Percentiles rank a stretch among this genome's conserved stretches.
These are phyloP conservation scores for Eucalyptus dawsonii DNA, from an alignment of 345 rosid species.

Conservation along the genomic window DNA sequence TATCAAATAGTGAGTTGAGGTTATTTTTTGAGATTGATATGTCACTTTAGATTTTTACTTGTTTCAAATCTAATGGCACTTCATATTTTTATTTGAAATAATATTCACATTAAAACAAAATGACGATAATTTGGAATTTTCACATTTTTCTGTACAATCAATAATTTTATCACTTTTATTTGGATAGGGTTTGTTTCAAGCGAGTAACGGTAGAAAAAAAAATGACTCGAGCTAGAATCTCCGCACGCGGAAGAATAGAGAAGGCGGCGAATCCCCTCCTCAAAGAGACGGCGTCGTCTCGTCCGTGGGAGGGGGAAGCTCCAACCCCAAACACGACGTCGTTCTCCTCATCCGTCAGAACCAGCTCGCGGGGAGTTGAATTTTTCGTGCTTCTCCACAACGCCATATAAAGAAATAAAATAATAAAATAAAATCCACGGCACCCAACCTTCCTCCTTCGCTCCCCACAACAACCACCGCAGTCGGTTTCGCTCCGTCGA, in stretches of 20 bases:
- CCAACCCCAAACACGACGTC: background rate
- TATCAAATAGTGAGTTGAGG: too few species aligned
- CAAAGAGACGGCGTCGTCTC: background rate
- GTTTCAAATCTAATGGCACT: fast-evolving
- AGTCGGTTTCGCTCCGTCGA: background rate
- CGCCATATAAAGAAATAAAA: background rate
- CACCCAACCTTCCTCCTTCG: background rate
- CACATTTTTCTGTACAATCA: background rate
- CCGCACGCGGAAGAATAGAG: background rate
- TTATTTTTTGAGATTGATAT: too few species aligned
- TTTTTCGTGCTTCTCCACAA: background rate
- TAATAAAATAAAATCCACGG: background rate
- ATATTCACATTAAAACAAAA: too few species aligned
- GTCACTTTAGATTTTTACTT: fast-evolving
- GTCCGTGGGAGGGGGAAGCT: background rate
- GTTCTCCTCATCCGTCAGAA: background rate
- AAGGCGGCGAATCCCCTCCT: background rate
- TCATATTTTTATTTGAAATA: too few species aligned
- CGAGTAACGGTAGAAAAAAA: background rate
- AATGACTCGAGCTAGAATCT: background rate
- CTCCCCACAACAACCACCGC: background rate
- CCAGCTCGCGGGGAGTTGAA: background rate
- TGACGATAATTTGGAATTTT: too few species aligned
- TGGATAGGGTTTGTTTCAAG: background rate
- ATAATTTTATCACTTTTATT: background rate